Conservation (phyloP, 2,329 filamentous ascomycete genomes). For the Calonectria montana region DNA sequence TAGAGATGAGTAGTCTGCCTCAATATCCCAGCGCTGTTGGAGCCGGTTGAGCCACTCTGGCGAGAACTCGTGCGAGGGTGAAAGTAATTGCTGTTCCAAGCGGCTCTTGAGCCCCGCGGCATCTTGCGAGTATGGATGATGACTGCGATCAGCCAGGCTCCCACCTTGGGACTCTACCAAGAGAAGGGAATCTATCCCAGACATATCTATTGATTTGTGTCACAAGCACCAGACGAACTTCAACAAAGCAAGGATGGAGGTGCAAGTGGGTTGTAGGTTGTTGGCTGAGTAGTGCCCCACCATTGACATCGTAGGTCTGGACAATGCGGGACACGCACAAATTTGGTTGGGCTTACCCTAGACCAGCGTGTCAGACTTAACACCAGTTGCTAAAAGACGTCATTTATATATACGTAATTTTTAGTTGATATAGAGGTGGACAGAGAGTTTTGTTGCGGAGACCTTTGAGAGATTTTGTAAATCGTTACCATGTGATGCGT, state of each 20-base stretch:
- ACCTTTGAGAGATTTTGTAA: no score
- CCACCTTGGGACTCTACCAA: constrained; percentile 28
- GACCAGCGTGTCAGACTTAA: not conserved
- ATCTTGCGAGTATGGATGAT: constrained; percentile 51
- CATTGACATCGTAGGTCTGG: constrained; percentile 37
- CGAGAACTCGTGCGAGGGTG: constrained; percentile 83
- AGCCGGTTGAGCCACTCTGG: constrained; percentile 87
- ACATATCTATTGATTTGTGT: constrained; percentile 40
- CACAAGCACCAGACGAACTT: not conserved
- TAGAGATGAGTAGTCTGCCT: constrained; percentile 83
- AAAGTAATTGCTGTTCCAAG: constrained; percentile 82
- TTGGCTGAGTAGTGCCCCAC: constrained; percentile 37
- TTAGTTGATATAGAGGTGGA: not conserved
- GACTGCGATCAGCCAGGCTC: not conserved
- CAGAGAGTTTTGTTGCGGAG: no score
- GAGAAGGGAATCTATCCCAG: constrained; percentile 51
- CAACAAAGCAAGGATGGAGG: constrained; percentile 1
- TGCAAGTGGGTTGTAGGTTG: constrained; percentile 31
- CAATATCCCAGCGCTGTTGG: constrained; percentile 89
- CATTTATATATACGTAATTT: not conserved
- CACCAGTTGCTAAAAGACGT: not conserved
- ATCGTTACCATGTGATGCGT: no score
- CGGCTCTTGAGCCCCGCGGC: constrained; percentile 74
- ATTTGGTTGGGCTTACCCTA: constrained; percentile 8
- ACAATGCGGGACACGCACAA: constrained; percentile 4